Evolutionary conservation across 1,139 yeast genomes (phyloP).

Genomic region (Diutina sp.): DNA sequence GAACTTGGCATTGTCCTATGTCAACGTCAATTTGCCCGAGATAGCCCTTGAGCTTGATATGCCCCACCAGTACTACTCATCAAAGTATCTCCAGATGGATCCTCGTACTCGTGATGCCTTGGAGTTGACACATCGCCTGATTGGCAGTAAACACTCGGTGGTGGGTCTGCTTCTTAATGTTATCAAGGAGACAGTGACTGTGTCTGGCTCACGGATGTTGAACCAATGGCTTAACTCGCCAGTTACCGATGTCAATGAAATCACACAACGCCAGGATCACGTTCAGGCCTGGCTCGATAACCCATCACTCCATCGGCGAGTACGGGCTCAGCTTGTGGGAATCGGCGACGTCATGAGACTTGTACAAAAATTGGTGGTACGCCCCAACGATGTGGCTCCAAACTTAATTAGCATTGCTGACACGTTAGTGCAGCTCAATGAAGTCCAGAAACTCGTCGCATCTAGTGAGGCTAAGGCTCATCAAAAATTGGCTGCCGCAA

Average conservation of each 20-base stretch:
- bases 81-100: slow-evolving; percentile 62
- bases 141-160: slow-evolving; percentile 40
- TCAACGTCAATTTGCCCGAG: slow-evolving; percentile 29
- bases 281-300: slow-evolving; percentile 42
- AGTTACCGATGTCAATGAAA: slow-evolving; percentile 41
- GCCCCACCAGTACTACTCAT: slow-evolving; percentile 27
- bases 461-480: slow-evolving; percentile 4
- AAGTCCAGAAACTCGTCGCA: slow-evolving; percentile 10
- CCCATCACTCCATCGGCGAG: slow-evolving; percentile 17
- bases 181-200: slow-evolving; percentile 61
- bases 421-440: slow-evolving; percentile 16
- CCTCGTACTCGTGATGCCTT: slow-evolving; percentile 71
- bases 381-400: slow-evolving; percentile 20
- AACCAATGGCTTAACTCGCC: slow-evolving; percentile 83
- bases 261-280: slow-evolving; percentile 46
- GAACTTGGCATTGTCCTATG: slow-evolving; percentile 29
- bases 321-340: slow-evolving; percentile 13
- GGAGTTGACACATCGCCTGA: slow-evolving; percentile 46
- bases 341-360: slow-evolving; percentile 28
- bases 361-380: slow-evolving; percentile 23
- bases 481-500: slow-evolving; percentile 11
- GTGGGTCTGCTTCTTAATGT: slow-evolving; percentile 63
- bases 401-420: slow-evolving; percentile 21
- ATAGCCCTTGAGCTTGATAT: slow-evolving; percentile 22
- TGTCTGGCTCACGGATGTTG: slow-evolving; percentile 68